Evolutionary conservation across 2,329 filamentous ascomycete genomes (phyloP), one percentile per base, ranked within the genome.

Genomic region (Tolypocladium pustulatum): DNA sequence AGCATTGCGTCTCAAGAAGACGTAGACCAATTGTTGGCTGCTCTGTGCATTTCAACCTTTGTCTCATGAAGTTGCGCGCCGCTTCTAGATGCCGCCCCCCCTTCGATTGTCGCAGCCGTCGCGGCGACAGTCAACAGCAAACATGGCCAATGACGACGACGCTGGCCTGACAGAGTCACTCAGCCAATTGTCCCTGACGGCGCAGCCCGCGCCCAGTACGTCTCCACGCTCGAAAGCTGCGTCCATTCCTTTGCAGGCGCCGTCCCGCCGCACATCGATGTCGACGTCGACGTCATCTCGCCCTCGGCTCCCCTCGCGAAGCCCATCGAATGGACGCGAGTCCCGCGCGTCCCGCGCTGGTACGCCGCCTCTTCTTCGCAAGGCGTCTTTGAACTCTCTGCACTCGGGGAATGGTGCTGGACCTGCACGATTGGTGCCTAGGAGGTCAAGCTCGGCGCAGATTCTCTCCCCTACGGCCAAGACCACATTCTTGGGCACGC

Each of bases 371-470:
- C 71, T 85, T 7, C 69, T 81, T 43, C 77, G 80, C 34, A 85
- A 84, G 65, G 76, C 81, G 1, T 85, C 82, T 3, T 77, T 78
- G 63, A 84, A 79, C 67, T 85, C 82, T 37, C 69, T 85, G 43
- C 79, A 76, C 63, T 83, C 80, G 1, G 72, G 72, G 30, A 78
- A 72, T 62, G 76, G 75, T 56, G 68, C 70, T 22, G 69, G 68
- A 4, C 64, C 73, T 3, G 67, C 66, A 22, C 72, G 71, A 43
- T 66, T 74, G 4, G 71, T 74, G 12, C 76, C 78, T 2, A 78
- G 81, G 41, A 76, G 80, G 38, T 72, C 78, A 13, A 83, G 80
- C 64, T 75, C 77, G 15, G 72, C 69, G 56, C 75, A 77, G 61
- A 67, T 77, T 27, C 65, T 75, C 49, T 79, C 80, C 20, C 75